These are phyloP conservation scores for Penicillium sp. DNA, from an alignment of 2,329 filamentous ascomycete species.

Conservation along the genomic window DNA sequence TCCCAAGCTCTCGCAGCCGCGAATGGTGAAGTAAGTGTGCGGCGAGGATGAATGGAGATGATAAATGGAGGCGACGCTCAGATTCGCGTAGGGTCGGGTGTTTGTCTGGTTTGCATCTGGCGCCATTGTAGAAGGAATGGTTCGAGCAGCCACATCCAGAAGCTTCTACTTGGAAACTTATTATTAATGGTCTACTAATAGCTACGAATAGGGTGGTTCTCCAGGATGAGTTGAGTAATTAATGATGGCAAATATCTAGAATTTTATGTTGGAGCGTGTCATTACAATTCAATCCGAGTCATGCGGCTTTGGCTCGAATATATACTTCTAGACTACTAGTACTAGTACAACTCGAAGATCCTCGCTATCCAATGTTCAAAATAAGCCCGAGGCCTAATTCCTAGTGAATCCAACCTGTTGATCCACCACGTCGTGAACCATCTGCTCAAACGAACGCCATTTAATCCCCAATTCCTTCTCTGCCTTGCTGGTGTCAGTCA, in stretches of 20 bases:
- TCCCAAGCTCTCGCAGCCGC: neutral
- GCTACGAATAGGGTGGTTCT: neutral
- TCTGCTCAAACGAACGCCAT: conserved; percentile 25
- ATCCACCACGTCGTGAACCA: conserved; percentile 26
- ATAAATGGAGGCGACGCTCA: neutral
- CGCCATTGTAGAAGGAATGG: too few relatives aligned
- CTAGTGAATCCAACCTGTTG: neutral
- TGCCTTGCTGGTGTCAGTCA: conserved; percentile 21
- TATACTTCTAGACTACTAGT: too few relatives aligned
- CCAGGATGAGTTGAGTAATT: too few relatives aligned
- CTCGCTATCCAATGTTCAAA: too few relatives aligned
- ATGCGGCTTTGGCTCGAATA: too few relatives aligned
- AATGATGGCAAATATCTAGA: too few relatives aligned
- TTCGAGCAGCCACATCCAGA: neutral
- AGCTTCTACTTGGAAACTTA: neutral
- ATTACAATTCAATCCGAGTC: too few relatives aligned
- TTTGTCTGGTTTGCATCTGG: neutral
- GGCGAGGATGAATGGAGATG: neutral
- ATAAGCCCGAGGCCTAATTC: neutral
- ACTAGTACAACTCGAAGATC: too few relatives aligned
- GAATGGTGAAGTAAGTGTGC: neutral
- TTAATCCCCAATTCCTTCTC: conserved; percentile 27
- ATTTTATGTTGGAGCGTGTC: too few relatives aligned
- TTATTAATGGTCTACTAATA: too few relatives aligned
- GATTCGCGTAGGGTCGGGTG: neutral